These are phyloP conservation scores for Orbilia brochopaga DNA, from an alignment of 2,329 filamentous ascomycete species.

Conservation along the genomic window DNA sequence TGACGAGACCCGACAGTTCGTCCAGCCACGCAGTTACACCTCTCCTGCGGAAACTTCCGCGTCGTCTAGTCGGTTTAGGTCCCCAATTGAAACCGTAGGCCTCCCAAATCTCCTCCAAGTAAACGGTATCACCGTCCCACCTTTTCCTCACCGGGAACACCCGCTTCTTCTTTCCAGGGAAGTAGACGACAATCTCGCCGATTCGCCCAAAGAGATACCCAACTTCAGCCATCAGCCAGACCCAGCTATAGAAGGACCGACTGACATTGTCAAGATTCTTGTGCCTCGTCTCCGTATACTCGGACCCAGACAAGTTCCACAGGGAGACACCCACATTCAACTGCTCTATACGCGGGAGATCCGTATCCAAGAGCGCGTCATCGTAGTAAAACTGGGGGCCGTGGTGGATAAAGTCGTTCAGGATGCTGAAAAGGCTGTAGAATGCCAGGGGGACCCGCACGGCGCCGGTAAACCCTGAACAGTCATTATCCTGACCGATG, in stretches of 20 bases:
- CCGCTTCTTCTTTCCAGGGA: background rate
- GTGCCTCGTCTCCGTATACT: background rate
- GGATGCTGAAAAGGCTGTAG: background rate
- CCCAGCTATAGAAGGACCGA: background rate
- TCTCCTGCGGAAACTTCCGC: too few relatives aligned
- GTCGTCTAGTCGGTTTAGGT: too few relatives aligned
- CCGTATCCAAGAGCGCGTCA: background rate
- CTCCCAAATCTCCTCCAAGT: too few relatives aligned
- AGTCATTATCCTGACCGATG: background rate
- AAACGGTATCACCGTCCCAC: too few relatives aligned
- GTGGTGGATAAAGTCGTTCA: constrained; percentile 10
- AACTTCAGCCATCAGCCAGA: background rate
- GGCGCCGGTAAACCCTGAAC: background rate
- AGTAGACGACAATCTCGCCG: background rate
- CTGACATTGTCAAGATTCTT: background rate
- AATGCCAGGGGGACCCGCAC: background rate
- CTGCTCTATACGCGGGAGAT: background rate
- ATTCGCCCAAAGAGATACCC: background rate
- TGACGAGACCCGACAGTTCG: too few relatives aligned
- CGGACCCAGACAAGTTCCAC: background rate
- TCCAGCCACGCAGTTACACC: too few relatives aligned
- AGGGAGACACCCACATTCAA: background rate
- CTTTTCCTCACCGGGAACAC: background rate
- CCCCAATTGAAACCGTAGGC: too few relatives aligned
- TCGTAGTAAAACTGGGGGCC: constrained; percentile 9